Evolutionary conservation across 352 stramenopile genomes (phyloP).

Genomic region (Phytophthora palmivora): DNA sequence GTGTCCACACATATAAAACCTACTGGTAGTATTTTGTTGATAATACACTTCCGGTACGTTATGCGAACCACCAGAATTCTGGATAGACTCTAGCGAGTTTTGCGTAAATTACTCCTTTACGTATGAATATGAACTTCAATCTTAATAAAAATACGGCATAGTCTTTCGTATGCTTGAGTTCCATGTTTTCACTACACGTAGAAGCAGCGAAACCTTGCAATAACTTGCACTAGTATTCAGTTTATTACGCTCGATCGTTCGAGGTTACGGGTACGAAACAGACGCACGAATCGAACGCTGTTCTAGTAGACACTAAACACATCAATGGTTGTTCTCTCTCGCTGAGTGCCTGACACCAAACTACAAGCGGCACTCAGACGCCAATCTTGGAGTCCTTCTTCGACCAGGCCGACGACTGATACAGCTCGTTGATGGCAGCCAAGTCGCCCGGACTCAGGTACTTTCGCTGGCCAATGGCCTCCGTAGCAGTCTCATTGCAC

Average conservation of each 20-base stretch:
- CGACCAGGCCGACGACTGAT: conserved; percentile 39
- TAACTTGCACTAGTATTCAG: conserved; percentile 29
- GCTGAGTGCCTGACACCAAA: conserved; percentile 16
- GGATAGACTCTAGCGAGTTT: too few species aligned
- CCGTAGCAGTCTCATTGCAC: conserved; percentile 62
- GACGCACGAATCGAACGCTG: conserved; percentile 26
- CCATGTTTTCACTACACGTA: too few species aligned
- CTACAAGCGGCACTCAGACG: conserved; percentile 20
- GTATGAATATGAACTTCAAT: too few species aligned
- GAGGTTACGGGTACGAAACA: conserved; percentile 24
- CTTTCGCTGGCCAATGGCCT: conserved; percentile 73
- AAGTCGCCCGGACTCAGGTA: conserved; percentile 53
- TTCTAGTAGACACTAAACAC: conserved; percentile 36
- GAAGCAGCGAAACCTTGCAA: too few species aligned
- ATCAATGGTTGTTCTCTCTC: conserved; percentile 29
- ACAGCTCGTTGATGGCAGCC: conserved; percentile 55
- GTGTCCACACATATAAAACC: too few species aligned
- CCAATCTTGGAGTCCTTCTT: conserved; percentile 35
- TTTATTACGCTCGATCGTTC: conserved; percentile 30
- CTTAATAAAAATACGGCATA: too few species aligned
- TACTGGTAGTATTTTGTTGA: too few species aligned
- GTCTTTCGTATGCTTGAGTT: too few species aligned
- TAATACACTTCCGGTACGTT: too few species aligned
- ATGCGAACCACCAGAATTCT: too few species aligned
- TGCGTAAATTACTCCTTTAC: too few species aligned